Conservation (phyloP, 2,329 filamentous ascomycete genomes). For the Ascochyta lentis region DNA sequence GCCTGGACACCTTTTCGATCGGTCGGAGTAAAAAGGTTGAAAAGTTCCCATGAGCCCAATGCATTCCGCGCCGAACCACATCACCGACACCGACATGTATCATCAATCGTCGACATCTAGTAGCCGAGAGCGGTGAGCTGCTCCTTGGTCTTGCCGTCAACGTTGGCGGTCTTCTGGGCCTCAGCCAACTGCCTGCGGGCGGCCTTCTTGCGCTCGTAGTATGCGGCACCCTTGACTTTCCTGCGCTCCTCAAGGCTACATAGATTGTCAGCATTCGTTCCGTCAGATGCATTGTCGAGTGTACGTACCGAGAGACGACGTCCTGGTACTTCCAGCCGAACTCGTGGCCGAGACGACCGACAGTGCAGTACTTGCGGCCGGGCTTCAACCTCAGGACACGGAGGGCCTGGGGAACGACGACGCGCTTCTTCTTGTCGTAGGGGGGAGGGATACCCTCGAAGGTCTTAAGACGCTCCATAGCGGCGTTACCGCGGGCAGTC, state of each 20-base stretch:
- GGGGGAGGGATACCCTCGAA: slow-evolving; percentile 99
- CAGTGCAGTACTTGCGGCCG: slow-evolving; percentile 99
- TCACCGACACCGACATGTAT: slow-evolving; percentile 39
- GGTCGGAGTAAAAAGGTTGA: slow-evolving; percentile 48
- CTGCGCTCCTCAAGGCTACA: slow-evolving; percentile 95
- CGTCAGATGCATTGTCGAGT: neutral
- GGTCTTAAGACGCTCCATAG: slow-evolving; percentile 98
- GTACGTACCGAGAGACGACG: slow-evolving; percentile 90
- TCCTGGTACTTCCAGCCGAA: slow-evolving; percentile 99
- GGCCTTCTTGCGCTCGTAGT: slow-evolving; percentile 99
- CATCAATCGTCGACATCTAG: slow-evolving; percentile 63
- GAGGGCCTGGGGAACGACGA: slow-evolving; percentile 98
- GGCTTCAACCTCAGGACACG: slow-evolving; percentile 96
- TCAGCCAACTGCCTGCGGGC: slow-evolving; percentile 87
- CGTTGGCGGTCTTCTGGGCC: slow-evolving; percentile 88
- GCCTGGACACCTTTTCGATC: slow-evolving; percentile 47
- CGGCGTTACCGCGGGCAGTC: slow-evolving; percentile 95
- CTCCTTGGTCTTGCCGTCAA: slow-evolving; percentile 85
- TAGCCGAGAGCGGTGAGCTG: slow-evolving; percentile 91
- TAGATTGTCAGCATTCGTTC: slow-evolving; percentile 26
- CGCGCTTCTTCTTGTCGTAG: slow-evolving; percentile 99
- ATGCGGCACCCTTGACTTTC: slow-evolving; percentile 98
- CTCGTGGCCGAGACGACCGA: slow-evolving; percentile 96
- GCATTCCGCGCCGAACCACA: slow-evolving; percentile 47
- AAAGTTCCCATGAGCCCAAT: slow-evolving; percentile 49